These are phyloP conservation scores for Articulospora tetracladia DNA, from an alignment of 495 filamentous ascomycete genomes.

Conservation along the genomic window DNA sequence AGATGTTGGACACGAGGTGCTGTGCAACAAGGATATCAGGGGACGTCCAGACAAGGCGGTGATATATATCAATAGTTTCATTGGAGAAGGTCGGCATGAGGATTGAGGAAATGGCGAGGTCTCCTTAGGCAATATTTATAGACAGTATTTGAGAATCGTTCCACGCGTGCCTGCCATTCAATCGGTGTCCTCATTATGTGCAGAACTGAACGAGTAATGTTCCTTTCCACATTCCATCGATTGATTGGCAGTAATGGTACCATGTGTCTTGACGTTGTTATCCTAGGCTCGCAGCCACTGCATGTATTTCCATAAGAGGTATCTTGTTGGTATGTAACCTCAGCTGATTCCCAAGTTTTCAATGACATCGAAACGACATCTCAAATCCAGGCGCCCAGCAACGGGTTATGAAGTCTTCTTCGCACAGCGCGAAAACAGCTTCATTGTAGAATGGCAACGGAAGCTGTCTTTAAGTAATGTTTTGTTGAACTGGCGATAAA, in stretches of 20 bases:
- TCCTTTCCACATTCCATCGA: too few relatives aligned
- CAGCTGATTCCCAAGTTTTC: slow-evolving; percentile 77
- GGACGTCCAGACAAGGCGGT: slow-evolving; percentile 10
- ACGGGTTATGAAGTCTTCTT: slow-evolving; percentile 59
- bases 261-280: too few relatives aligned
- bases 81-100: not conserved
- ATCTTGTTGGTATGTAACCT: slow-evolving; percentile 52
- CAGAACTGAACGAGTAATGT: too few relatives aligned
- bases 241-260: too few relatives aligned
- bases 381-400: slow-evolving; percentile 78
- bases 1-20: slow-evolving; percentile 8
- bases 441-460: slow-evolving; percentile 39
- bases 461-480: slow-evolving; percentile 58
- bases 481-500: slow-evolving; percentile 49
- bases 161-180: too few relatives aligned
- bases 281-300: too few relatives aligned
- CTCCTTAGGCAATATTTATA: too few relatives aligned
- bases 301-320: too few relatives aligned
- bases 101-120: too few relatives aligned
- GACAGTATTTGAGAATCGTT: too few relatives aligned
- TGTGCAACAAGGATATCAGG: slow-evolving; percentile 9
- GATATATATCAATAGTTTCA: slow-evolving; percentile 1
- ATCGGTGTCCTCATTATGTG: too few relatives aligned
- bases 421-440: slow-evolving; percentile 71
- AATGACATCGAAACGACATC: slow-evolving; percentile 59